phyloP scores from a whole-genome alignment of 2,329 filamentous ascomycete species.

The Diaporthe sp. region DNA sequence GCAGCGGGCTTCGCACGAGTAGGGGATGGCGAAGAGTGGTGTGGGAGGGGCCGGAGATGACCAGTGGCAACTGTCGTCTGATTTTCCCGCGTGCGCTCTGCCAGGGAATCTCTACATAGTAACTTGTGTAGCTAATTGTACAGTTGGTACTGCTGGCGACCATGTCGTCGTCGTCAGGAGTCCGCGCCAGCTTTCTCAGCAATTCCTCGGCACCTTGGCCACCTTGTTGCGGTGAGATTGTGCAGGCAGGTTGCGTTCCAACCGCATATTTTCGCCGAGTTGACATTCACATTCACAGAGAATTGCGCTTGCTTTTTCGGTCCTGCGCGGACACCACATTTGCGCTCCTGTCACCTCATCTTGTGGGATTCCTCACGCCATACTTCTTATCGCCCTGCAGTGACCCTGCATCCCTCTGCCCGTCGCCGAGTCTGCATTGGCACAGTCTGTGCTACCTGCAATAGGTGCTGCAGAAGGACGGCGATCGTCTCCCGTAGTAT shows the following conservation, averaged over 20 bases:
- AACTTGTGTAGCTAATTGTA: conserved; percentile 29
- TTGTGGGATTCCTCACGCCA: neutral
- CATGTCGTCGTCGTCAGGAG: conserved; percentile 5
- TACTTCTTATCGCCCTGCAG: neutral
- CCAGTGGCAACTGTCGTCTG: conserved; percentile 17
- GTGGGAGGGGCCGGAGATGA: neutral
- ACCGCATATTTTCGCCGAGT: conserved; percentile 3
- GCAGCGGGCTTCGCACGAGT: neutral
- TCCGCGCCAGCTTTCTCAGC: conserved; percentile 15
- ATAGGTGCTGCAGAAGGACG: conserved; percentile 1
- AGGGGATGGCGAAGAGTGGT: neutral
- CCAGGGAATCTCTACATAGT: conserved; percentile 12
- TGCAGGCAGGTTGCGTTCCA: neutral
- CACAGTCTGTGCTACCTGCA: neutral
- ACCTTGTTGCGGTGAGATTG: neutral
- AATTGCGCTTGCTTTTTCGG: conserved; percentile 12
- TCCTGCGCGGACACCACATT: neutral
- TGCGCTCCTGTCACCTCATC: neutral
- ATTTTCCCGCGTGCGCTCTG: conserved; percentile 20
- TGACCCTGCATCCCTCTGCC: neutral
- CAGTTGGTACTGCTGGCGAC: conserved; percentile 16
- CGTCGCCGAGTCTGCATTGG: neutral
- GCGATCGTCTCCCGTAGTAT: neutral
- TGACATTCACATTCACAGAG: neutral
- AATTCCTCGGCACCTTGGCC: neutral